Conservation (phyloP, 768 basidiomycete species). For the Naganishia antarctica region DNA sequence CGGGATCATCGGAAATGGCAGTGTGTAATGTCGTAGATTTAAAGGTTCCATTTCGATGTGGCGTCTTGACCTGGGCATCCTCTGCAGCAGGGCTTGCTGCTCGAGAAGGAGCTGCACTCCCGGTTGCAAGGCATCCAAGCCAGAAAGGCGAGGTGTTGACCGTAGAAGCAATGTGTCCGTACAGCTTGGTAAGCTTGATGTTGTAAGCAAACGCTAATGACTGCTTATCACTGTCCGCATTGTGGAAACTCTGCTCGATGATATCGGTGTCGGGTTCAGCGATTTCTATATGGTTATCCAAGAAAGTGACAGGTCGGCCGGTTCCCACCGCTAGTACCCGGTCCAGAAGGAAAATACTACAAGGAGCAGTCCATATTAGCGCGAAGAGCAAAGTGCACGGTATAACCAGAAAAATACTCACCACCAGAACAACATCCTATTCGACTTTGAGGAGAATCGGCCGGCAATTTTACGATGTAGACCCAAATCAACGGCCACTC, state of each 20-base stretch:
- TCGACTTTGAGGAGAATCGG: conserved; percentile 6
- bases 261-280: conserved; percentile 12
- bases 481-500: conserved; percentile 21
- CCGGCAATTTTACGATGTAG: conserved; percentile 21
- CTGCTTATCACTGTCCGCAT: conserved; percentile 15
- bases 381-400: too few species aligned
- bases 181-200: conserved; percentile 21
- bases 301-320: conserved; percentile 20
- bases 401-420: conserved; percentile 1
- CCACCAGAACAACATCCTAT: conserved; percentile 23
- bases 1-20: conserved; percentile 18
- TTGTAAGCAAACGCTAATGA: conserved; percentile 22
- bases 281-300: conserved; percentile 24
- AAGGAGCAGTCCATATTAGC: too few species aligned
- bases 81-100: conserved; percentile 9
- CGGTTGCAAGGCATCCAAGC: conserved; percentile 15
- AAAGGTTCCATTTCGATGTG: neutral
- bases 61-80: conserved; percentile 12
- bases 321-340: conserved; percentile 21
- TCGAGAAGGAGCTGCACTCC: conserved; percentile 16
- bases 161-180: conserved; percentile 13
- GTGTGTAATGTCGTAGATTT: neutral
- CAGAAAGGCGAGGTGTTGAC: conserved; percentile 25
- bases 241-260: neutral
- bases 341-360: conserved; percentile 20